Evolutionary conservation across 163 green algal species (phyloP).

Genomic region (Smithsoniella earleae): DNA sequence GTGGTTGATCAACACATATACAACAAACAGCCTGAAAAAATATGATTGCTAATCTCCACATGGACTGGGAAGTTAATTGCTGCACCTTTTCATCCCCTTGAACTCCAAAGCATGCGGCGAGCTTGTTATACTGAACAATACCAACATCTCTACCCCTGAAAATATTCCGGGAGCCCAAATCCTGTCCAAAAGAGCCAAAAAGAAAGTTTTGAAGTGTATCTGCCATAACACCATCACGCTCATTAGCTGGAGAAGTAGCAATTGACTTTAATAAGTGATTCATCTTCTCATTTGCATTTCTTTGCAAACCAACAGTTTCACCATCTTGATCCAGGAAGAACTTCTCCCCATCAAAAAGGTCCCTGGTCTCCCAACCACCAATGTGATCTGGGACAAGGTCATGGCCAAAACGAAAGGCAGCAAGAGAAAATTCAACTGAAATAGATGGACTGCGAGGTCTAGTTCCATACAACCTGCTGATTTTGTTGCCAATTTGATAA

Average conservation of each 20-base stretch:
- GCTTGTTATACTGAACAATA: not conserved
- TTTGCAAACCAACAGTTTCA: not conserved
- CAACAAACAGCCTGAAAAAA: too few relatives aligned
- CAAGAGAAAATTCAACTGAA: not conserved
- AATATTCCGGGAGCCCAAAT: constrained; percentile 15
- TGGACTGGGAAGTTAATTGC: too few relatives aligned
- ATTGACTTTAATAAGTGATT: not conserved
- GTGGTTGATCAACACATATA: too few relatives aligned
- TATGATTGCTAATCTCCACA: too few relatives aligned
- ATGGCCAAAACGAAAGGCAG: constrained; percentile 5
- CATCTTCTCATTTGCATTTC: not conserved
- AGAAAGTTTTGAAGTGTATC: constrained; percentile 16
- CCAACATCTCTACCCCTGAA: constrained; percentile 4
- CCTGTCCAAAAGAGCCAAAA: not conserved
- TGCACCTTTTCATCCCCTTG: not conserved
- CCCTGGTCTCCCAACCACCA: not conserved
- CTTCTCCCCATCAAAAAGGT: not conserved
- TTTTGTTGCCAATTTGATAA: too few relatives aligned
- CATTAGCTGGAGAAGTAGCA: not conserved
- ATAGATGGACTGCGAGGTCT: too few relatives aligned
- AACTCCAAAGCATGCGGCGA: not conserved
- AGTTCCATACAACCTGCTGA: too few relatives aligned
- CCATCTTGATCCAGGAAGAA: not conserved
- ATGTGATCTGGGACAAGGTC: not conserved
- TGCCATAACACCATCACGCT: not conserved